Evolutionary conservation across 495 filamentous ascomycete genomes (phyloP).

Genomic region (Xylaria flabelliformis): DNA sequence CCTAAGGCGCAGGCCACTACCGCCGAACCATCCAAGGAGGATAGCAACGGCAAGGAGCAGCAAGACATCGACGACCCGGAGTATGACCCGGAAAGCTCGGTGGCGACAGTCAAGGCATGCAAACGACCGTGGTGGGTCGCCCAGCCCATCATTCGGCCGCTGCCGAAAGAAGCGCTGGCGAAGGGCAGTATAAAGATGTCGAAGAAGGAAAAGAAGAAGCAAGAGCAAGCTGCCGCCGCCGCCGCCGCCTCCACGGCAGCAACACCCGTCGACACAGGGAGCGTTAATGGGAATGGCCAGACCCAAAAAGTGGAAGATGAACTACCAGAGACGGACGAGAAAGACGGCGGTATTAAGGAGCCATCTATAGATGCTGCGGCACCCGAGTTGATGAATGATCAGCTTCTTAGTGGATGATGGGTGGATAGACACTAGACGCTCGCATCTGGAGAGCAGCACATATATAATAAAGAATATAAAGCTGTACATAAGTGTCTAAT

Average conservation of each 20-base stretch:
- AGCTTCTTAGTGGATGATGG: conserved; percentile 40
- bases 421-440: conserved; percentile 22
- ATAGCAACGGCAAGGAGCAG: conserved; percentile 27
- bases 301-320: conserved; percentile 35
- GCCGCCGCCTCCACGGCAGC: not conserved
- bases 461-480: not conserved
- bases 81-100: conserved; percentile 61
- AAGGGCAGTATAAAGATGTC: conserved; percentile 76
- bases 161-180: conserved; percentile 86
- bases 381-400: conserved; percentile 29
- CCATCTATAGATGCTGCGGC: conserved; percentile 31
- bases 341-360: conserved; percentile 39
- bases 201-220: conserved; percentile 53
- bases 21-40: conserved; percentile 30
- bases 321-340: conserved; percentile 37
- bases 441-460: not conserved
- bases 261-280: not conserved
- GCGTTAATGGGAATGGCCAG: conserved; percentile 20
- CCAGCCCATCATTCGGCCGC: conserved; percentile 85
- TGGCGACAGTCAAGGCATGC: conserved; percentile 70
- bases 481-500: not conserved
- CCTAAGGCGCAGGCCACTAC: conserved; percentile 31
- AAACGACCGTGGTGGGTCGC: conserved; percentile 89
- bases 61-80: conserved; percentile 24
- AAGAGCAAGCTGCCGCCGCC: conserved; percentile 28